Percentiles rank a stretch among this genome's conserved stretches.
These are phyloP conservation scores for Saccharomycopsis sp. DNA, from an alignment of 805 yeast genomes.

Conservation along the genomic window DNA sequence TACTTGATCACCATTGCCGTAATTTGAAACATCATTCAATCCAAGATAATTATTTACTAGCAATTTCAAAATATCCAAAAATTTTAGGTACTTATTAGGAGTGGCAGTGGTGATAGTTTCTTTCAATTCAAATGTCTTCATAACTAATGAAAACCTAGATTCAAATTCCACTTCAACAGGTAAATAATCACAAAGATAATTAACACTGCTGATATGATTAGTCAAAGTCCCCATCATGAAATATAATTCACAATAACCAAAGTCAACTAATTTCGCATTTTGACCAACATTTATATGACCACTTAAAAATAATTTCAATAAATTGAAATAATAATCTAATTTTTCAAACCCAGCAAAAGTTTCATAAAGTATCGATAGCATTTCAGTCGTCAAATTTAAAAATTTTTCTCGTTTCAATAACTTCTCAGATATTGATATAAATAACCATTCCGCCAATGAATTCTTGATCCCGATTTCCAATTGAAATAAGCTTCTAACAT, in stretches of 20 bases:
- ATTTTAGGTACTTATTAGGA: constrained; percentile 3
- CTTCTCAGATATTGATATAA: neutral
- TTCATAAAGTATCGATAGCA: constrained; percentile 6
- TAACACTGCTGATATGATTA: constrained; percentile 7
- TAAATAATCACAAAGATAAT: constrained; percentile 12
- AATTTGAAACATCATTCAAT: constrained; percentile 17
- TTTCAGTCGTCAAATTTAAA: neutral
- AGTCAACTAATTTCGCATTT: neutral
- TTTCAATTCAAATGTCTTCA: constrained; percentile 7
- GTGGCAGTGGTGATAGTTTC: neutral
- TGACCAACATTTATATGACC: constrained; percentile 8
- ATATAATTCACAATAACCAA: constrained; percentile 18
- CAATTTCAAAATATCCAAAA: constrained; percentile 16
- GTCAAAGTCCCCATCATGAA: constrained; percentile 7
- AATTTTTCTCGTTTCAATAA: neutral
- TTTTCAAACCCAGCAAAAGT: constrained; percentile 6
- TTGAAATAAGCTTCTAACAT: neutral
- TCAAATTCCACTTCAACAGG: constrained; percentile 17
- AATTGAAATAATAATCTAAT: constrained; percentile 16
- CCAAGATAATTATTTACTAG: constrained; percentile 16
- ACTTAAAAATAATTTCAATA: constrained; percentile 6
- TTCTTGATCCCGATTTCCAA: constrained; percentile 10
- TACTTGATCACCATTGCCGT: neutral
- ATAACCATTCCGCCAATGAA: constrained; percentile 13
- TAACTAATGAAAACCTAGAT: constrained; percentile 10